These are phyloP conservation scores for Zangia roseola DNA, from an alignment of 768 basidiomycete species.

Conservation along the genomic window DNA sequence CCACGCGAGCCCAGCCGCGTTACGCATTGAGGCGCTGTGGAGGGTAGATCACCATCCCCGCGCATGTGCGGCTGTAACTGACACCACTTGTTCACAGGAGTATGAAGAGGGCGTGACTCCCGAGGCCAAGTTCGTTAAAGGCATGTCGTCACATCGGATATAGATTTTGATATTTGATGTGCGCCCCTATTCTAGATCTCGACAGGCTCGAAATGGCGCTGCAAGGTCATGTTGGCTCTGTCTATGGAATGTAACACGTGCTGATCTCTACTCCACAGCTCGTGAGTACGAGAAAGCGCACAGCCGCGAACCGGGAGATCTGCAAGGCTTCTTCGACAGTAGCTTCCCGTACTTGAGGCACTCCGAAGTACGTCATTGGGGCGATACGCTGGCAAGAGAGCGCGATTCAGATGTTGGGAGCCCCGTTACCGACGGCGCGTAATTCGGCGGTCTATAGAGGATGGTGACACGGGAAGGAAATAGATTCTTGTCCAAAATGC, in stretches of 20 bases:
- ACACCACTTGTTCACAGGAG: conserved; percentile 48
- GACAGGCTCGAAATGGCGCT: conserved; percentile 87
- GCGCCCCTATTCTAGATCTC: conserved; percentile 50
- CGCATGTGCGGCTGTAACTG: too few relatives aligned
- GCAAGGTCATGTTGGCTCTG: conserved; percentile 52
- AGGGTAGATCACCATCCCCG: conserved; percentile 33
- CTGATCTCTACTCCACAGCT: conserved; percentile 39
- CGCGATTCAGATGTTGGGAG: neutral
- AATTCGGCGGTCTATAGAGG: neutral
- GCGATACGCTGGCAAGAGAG: conserved; percentile 34
- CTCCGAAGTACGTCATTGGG: conserved; percentile 75
- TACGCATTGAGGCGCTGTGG: conserved; percentile 71
- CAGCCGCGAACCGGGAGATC: conserved; percentile 35
- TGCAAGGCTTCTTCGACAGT: conserved; percentile 80
- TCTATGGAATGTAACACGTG: too few relatives aligned
- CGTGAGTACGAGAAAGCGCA: conserved; percentile 69
- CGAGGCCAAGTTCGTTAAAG: conserved; percentile 88
- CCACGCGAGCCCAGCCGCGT: conserved; percentile 67
- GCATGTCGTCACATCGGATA: conserved; percentile 30
- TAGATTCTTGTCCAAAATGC: too few relatives aligned
- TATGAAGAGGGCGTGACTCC: conserved; percentile 73
- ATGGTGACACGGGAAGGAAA: too few relatives aligned
- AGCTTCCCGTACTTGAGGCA: conserved; percentile 73
- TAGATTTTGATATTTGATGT: neutral
- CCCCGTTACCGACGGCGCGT: neutral